Evolutionary conservation across 495 filamentous ascomycete species (phyloP), one percentile per base, ranked within the genome.

Genomic region (Podospora pseudoanserina): DNA sequence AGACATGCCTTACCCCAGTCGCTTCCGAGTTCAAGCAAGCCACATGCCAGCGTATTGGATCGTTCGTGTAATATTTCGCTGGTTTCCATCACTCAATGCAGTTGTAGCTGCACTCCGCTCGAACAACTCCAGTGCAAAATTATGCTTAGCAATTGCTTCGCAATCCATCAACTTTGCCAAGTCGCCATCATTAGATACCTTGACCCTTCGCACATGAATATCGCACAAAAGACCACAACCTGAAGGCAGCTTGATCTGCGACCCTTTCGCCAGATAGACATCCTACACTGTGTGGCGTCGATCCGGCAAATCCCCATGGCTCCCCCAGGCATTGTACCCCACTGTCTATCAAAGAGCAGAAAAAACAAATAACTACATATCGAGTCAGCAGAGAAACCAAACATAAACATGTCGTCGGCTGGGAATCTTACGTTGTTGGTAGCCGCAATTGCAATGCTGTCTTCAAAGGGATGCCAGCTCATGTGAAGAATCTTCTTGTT

Each of bases 401-500:
- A 19, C 44, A 9, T 30, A 63, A 55, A 5, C 4, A 20, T 56
- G 16, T 86, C 92, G 32, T 28, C 6, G 19, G 18, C n/a, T 67
- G 18, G 0, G 19, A 5, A 4, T 15, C 70, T 90, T 81, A 98
- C 95, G 80, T 99, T 99, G 84, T 99, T 99, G 69, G 95, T 99
- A 62, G 95, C 95, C 68, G 95, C 95, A 85, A 99, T 99, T 57
- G 95, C 95, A 83, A 99, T 99, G 81, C 94, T 97, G 82, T 99
- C 95, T 83, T 99, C 95, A 77, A 93, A 97, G 60, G 95, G 95
- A 88, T 99, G 95, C 95, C 95, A 99, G 81, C 95, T 98, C 95
- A 99, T 99, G 78, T 99, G 95, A 78, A 99, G 76, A 77, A 99
- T 99, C 88, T 99, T 99, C 90, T 99, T 99, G 86, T 99, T 98